Conservation (phyloP, 768 basidiomycete species). For the Lentinus tigrinus region DNA sequence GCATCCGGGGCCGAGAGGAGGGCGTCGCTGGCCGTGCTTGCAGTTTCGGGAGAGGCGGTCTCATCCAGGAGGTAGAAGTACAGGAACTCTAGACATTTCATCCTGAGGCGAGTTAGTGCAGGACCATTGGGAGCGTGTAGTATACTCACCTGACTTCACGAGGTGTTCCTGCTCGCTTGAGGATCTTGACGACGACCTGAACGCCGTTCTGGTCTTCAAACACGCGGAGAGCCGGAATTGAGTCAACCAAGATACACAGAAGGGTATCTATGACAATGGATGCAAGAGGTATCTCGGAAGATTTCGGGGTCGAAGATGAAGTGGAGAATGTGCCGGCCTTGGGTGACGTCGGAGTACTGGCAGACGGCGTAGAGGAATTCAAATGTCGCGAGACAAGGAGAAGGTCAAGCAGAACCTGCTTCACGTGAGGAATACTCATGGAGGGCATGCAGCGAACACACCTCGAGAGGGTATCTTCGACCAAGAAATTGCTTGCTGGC, state of each 20-base stretch:
- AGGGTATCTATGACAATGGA: conserved; percentile 81
- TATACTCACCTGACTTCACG: conserved; percentile 76
- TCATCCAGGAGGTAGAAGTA: conserved; percentile 96
- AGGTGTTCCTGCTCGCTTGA: conserved; percentile 85
- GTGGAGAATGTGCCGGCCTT: conserved; percentile 9
- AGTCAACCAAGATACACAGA: conserved; percentile 87
- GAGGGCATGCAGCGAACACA: conserved; percentile 27
- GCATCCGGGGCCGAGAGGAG: no score
- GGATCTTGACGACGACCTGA: conserved; percentile 79
- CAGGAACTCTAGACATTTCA: conserved; percentile 94
- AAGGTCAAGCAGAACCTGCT: conserved; percentile 69
- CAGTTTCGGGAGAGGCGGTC: conserved; percentile 33
- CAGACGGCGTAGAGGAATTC: conserved; percentile 24
- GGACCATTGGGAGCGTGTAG: background rate
- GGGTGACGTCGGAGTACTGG: conserved; percentile 15
- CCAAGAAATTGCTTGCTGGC: conserved; percentile 70
- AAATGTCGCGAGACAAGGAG: conserved; percentile 71
- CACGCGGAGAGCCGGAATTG: conserved; percentile 64
- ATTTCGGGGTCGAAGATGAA: background rate
- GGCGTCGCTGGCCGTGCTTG: no score
- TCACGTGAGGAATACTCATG: background rate
- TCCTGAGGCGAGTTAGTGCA: conserved; percentile 44
- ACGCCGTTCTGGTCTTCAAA: conserved; percentile 81
- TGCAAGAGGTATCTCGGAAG: conserved; percentile 42
- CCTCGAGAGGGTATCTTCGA: conserved; percentile 67